Evolutionary conservation across 352 stramenopile genomes (phyloP), one percentile per base, ranked within the genome.

Genomic region (Phytophthora kernoviae): DNA sequence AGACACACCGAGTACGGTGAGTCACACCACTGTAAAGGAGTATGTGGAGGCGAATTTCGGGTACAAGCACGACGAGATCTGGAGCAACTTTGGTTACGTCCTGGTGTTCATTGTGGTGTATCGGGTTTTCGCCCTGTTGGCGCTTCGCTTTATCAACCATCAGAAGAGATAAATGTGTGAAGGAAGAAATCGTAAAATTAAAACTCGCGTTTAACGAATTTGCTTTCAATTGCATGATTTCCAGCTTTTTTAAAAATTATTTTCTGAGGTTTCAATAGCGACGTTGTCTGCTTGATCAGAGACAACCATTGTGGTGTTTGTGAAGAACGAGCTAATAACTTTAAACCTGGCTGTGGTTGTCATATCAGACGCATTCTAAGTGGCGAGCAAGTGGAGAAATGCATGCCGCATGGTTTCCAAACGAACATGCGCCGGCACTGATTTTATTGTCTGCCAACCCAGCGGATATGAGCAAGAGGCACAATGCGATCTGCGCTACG

Each of bases 71-170:
- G 52, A 63, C 20, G 49, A 80, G 45, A 69, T 74, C 36, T 49
- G 48, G 44, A 27, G 20, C 22, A 62, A 80, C 47, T 76, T 77
- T 24, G 62, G 56, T 11, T 56, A 61, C 26, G 11, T 75, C 0
- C 36, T 78, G 15, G 47, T 65, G 15, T 77, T 64, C 39, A 64
- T 77, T 15, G 59, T 47, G 2, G 39, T 72, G 15, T 81, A 67
- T 33, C 68, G 64, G 2, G 2, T 81, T 0, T 43, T 83, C 2
- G 65, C 33, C 1, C 39, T 76, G 2, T 17, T 83, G 2, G 43
- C 69, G 18, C 44, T 82, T 47, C 69, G 73, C 45, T 81, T 70
- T 41, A 45, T 82, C 40, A 81, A 80, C 50, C 68, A 78, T 58
- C 63, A 77, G 34, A 74, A 77, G 60, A 61, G 62, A 48, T 79